phyloP scores from a whole-genome alignment of 805 yeast genomes.

The Schwanniomyces pseudopolymorphus region DNA sequence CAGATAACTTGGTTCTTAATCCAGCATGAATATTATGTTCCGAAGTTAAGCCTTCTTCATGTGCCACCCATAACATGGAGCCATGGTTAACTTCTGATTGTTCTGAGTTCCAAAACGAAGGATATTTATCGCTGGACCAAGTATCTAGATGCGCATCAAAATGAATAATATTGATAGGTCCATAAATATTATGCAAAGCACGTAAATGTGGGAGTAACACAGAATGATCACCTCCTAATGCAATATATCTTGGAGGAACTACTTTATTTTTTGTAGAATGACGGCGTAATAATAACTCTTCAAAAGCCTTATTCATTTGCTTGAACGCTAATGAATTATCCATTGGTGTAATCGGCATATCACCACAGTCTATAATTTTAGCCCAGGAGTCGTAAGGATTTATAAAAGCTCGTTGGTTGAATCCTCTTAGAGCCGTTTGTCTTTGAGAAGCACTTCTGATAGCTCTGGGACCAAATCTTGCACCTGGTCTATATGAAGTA shows the following conservation, averaged over 20 bases:
- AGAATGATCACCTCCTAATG: conserved; percentile 84
- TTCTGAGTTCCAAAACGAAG: conserved; percentile 59
- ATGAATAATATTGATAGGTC: conserved; percentile 71
- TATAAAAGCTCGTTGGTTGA: conserved; percentile 60
- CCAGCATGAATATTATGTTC: conserved; percentile 72
- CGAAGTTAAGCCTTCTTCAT: conserved; percentile 63
- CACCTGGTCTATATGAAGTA: conserved; percentile 75
- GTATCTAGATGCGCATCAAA: conserved; percentile 87
- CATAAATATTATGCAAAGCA: conserved; percentile 59
- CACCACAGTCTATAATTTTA: conserved; percentile 53
- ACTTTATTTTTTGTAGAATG: conserved; percentile 16
- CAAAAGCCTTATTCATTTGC: conserved; percentile 54
- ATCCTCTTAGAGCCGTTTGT: conserved; percentile 68
- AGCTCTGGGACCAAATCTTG: conserved; percentile 79
- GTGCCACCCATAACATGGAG: conserved; percentile 82
- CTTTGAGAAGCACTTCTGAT: conserved; percentile 69
- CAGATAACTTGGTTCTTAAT: conserved; percentile 69
- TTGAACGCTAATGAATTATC: conserved; percentile 52
- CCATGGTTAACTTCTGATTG: conserved; percentile 74
- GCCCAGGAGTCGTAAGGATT: conserved; percentile 56
- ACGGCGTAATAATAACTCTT: conserved; percentile 52
- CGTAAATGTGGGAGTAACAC: conserved; percentile 71
- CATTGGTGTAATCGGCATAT: conserved; percentile 60
- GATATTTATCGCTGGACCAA: conserved; percentile 72
- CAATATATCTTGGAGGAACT: conserved; percentile 61